Evolutionary conservation across 1,139 yeast species (phyloP), one percentile per base, ranked within the genome.

Genomic region (Yamadazyma kanchanaburiensis): DNA sequence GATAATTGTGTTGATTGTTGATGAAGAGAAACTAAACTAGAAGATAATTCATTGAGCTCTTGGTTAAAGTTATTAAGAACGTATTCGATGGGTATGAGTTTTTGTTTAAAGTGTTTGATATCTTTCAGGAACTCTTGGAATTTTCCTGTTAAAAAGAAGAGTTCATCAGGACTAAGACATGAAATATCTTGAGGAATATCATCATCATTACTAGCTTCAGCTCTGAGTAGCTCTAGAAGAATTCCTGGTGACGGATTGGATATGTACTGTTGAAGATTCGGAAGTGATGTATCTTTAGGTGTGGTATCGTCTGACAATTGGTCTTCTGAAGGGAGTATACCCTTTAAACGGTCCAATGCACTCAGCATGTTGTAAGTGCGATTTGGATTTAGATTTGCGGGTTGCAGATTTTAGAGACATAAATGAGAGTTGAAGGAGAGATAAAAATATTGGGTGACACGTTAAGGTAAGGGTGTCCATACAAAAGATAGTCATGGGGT

Each of bases 11-110:
- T 44, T 11, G 70, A 71, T 34, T 83, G 73, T 24, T 65, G 56
- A 35, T 81, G 78, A 22, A 89, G 61, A 6, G 72, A 60, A 3
- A 71, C 55, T 4, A 94, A 76, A 37, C 82, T 72, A 2, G 70
- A 59, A 0, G 94, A 80, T 27, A 86, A 61, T 12, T 68, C 62
- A 5, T 70, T 62, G 39, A 88, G 60, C 38, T 80, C 80, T 4
- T 51, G 39, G 43, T 80, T 78, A 54, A 86, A 84, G 17, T 64
- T 58, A 10, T 51, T 46, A 26, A 80, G 55, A 13, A 74, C 67
- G n/a, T 35, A 27, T 28, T 58, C 61, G 16, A 68, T 54, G 2
- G 73, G 72, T 13, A 38, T 42, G 15, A 69, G 40, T 25, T 53
- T 64, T 6, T 55, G 46, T 31, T 68, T 57, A 24, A 74, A 66